Evolutionary conservation across 139 green algal species (phyloP), one percentile per base, ranked within the genome.

Genomic region (Closterium sp.): DNA sequence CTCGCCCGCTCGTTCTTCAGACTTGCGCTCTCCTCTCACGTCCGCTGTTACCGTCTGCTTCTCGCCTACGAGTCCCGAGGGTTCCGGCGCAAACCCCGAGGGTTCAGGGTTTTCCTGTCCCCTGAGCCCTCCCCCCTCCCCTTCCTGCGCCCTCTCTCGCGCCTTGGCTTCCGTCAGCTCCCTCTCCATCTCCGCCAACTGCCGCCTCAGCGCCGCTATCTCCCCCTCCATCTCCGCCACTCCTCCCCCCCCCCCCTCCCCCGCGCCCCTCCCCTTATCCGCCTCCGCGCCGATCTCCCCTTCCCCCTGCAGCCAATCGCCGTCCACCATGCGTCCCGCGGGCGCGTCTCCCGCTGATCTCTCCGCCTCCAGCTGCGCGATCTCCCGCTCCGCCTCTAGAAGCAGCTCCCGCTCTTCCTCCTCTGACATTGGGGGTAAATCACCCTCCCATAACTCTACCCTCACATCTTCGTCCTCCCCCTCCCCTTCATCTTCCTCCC

Each of bases 381-480:
- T 92, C 76, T 93, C 91, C 12, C 25, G 25, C 88, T 93, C 91
- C n/a, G 88, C 88, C 81, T 93, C 91, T 85, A 25, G 33, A 30
- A 93, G 85, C 88, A 93, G 34, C 88, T 76, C 91, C 25, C n/a
- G 88, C 84, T 93, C 91, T 25, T 93, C 91, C 30, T 93, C 91
- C 30, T 34, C 81, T 1, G 91, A 90, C 83, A 91, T 89, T 2
- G 38, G 35, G 23, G 28, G 32, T 31, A 93, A 64, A 33, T 93
- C 91, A 33, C 91, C 91, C 88, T 93, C 91, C 91, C 91, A 93
- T 0, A 92, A 33, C 33, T 93, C 91, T 34, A 92, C 91, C 84
- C 86, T 66, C 88, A 92, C 90, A 30, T 92, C 86, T 2, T 88
- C 87, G 1, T 36, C 90, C 19, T 93, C 90, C 25, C 87, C 86